Evolutionary conservation across 1,284 basidiomycete genomes (phyloP).

Genomic region (Pseudozyma tsukubaensis): DNA sequence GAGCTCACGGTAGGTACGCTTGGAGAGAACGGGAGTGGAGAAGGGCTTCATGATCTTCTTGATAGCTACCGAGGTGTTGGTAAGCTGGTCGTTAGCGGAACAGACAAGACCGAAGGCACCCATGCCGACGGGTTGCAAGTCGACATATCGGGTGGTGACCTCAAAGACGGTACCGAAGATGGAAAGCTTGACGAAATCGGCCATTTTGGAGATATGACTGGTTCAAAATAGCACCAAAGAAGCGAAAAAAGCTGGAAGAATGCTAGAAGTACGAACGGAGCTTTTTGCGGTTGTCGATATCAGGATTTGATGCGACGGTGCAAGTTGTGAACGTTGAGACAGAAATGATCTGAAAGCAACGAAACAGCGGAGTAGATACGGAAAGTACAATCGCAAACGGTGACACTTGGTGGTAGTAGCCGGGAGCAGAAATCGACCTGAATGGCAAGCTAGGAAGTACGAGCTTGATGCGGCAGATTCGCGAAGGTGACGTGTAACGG

Average conservation of each 20-base stretch:
- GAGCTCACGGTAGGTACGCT: conserved; percentile 96
- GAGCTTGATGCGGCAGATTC: background rate
- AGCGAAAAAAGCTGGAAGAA: background rate
- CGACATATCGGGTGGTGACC: conserved; percentile 87
- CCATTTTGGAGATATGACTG: conserved; percentile 59
- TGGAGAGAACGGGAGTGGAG: conserved; percentile 95
- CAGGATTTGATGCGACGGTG: conserved; percentile 2
- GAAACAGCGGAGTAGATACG: background rate
- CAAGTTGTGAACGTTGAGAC: background rate
- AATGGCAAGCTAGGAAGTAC: background rate
- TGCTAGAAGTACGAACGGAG: background rate
- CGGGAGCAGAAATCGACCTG: background rate
- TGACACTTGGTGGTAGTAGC: background rate
- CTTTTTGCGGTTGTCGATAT: background rate
- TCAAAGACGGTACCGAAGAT: conserved; percentile 97
- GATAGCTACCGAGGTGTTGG: conserved; percentile 92
- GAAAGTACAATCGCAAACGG: conserved; percentile 8
- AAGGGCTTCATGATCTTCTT: conserved; percentile 99
- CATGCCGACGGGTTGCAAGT: conserved; percentile 99
- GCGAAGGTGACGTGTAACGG: too few relatives aligned
- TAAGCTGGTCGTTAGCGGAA: conserved; percentile 97
- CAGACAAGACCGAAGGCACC: conserved; percentile 75
- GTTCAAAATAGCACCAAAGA: too few relatives aligned
- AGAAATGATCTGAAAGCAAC: background rate
- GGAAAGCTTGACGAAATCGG: conserved; percentile 91